phyloP scores from a whole-genome alignment of 2,329 filamentous ascomycete genomes.

The Cordyceps fumosorosea region DNA sequence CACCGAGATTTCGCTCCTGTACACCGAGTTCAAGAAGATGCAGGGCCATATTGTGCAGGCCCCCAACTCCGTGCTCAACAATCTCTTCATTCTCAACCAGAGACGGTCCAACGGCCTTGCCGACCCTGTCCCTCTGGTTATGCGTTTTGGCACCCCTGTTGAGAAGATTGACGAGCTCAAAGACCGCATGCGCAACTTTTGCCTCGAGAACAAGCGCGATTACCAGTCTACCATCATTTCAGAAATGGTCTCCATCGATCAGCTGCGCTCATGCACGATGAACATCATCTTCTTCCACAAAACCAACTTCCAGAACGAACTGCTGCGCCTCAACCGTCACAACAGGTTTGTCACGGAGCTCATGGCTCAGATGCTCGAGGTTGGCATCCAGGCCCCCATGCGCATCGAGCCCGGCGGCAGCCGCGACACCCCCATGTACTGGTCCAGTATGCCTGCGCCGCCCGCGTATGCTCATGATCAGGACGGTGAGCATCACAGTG shows the following conservation, averaged over 20 bases:
- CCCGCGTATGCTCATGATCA: constrained; percentile 27
- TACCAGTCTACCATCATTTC: constrained; percentile 82
- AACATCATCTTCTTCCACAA: constrained; percentile 98
- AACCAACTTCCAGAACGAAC: constrained; percentile 91
- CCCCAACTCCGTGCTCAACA: constrained; percentile 89
- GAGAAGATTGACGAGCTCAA: constrained; percentile 80
- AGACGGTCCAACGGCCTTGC: constrained; percentile 82
- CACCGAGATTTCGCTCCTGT: constrained; percentile 85
- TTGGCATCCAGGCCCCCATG: constrained; percentile 76
- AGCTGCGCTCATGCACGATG: constrained; percentile 78
- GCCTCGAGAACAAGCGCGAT: constrained; percentile 78
- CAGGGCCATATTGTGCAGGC: constrained; percentile 94
- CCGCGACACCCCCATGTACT: constrained; percentile 60
- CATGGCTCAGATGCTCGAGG: constrained; percentile 75
- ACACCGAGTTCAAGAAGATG: constrained; percentile 98
- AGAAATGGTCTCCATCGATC: constrained; percentile 70
- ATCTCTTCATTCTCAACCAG: constrained; percentile 90
- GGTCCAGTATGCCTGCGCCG: constrained; percentile 30
- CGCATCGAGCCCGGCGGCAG: constrained; percentile 58
- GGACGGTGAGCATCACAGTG: constrained; percentile 13
- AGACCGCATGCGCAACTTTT: constrained; percentile 73
- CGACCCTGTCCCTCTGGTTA: constrained; percentile 74
- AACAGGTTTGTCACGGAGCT: constrained; percentile 93
- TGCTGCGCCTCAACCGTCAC: constrained; percentile 79
- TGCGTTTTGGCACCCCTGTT: constrained; percentile 82